These are phyloP conservation scores for Phaeophleospora eucalypticola DNA, from an alignment of 2,329 filamentous ascomycete species.

Conservation along the genomic window DNA sequence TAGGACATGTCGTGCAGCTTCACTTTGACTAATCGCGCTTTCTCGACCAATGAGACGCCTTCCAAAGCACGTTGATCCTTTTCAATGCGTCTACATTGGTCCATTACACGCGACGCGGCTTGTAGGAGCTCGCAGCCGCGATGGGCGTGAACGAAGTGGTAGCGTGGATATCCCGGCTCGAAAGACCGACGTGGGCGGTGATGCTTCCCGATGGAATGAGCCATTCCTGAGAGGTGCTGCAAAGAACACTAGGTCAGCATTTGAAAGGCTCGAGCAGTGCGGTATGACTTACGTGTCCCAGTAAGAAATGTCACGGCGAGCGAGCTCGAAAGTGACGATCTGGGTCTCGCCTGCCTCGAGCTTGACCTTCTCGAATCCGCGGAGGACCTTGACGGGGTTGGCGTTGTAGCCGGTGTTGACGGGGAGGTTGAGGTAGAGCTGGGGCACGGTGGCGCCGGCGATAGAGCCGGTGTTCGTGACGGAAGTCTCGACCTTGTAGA, in stretches of 20 bases:
- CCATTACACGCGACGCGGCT: slow-evolving; percentile 9
- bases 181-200: slow-evolving; percentile 17
- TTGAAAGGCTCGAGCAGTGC: too few species aligned
- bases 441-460: slow-evolving; percentile 51
- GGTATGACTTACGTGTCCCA: slow-evolving; percentile 38
- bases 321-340: slow-evolving; percentile 17
- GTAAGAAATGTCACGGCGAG: slow-evolving; percentile 19
- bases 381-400: slow-evolving; percentile 28
- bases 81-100: too few species aligned
- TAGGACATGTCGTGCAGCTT: too few species aligned
- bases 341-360: slow-evolving; percentile 22
- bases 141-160: slow-evolving; percentile 15
- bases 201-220: slow-evolving; percentile 18
- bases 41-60: too few species aligned
- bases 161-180: slow-evolving; percentile 24
- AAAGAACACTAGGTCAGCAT: neutral
- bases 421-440: slow-evolving; percentile 45
- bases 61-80: too few species aligned
- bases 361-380: slow-evolving; percentile 39
- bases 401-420: slow-evolving; percentile 41
- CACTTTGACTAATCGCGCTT: too few species aligned
- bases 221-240: slow-evolving; percentile 15
- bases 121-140: slow-evolving; percentile 3
- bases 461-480: slow-evolving; percentile 61
- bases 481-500: slow-evolving; percentile 53